These are phyloP conservation scores for Sabuloglossum arenarium DNA, from an alignment of 495 filamentous ascomycete species.

Conservation along the genomic window DNA sequence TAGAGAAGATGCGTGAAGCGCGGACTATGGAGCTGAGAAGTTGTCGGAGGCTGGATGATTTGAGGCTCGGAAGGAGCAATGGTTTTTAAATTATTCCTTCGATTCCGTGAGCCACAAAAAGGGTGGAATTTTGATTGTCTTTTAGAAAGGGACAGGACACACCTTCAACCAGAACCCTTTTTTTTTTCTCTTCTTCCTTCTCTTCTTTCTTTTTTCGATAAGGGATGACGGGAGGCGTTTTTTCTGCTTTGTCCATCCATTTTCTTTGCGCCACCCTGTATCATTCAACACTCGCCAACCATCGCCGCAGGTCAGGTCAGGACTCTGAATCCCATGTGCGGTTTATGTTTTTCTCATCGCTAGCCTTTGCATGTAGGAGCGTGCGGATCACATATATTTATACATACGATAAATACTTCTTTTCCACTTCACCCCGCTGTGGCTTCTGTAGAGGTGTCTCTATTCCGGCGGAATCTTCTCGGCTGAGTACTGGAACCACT, in stretches of 20 bases:
- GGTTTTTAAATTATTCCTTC: background rate
- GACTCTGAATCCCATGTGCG: too few species aligned
- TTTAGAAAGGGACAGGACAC: background rate
- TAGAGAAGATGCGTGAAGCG: conserved; percentile 50
- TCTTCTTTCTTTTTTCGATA: background rate
- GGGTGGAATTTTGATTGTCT: background rate
- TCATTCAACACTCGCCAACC: background rate
- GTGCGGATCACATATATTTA: too few species aligned
- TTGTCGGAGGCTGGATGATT: conserved; percentile 29
- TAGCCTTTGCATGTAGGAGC: too few species aligned
- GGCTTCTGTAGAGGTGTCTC: too few species aligned
- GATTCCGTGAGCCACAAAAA: background rate
- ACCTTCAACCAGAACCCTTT: background rate
- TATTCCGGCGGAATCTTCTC: too few species aligned
- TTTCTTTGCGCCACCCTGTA: background rate
- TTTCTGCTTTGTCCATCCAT: background rate
- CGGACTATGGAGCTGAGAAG: conserved; percentile 36
- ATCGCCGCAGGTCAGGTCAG: too few species aligned
- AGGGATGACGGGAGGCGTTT: background rate
- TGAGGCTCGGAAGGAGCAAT: conserved; percentile 9
- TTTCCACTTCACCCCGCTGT: too few species aligned
- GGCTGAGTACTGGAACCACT: too few species aligned
- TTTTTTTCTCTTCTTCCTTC: background rate
- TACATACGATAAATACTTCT: too few species aligned
- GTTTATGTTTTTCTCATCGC: too few species aligned